A percentile compares a stretch with the other conserved stretches of the same genome.
Conservation (phyloP, 257 asterid species). For the Capsicum rhomboideum region DNA sequence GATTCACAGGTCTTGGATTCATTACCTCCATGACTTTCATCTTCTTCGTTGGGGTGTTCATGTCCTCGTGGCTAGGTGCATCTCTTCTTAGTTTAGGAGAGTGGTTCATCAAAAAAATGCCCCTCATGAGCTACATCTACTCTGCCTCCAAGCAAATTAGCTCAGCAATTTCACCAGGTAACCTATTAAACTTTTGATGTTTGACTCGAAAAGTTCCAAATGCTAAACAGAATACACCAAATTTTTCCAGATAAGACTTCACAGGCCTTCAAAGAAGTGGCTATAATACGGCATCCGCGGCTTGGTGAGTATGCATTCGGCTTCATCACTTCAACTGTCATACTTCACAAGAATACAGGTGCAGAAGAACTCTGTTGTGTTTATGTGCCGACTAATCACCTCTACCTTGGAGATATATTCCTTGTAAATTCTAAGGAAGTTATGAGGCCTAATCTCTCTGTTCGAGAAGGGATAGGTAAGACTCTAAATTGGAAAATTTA, state of each 20-base stretch:
- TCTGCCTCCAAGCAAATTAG: constrained; percentile 78
- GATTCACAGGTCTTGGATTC: constrained; percentile 61
- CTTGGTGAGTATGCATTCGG: constrained; percentile 76
- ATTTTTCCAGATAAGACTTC: constrained; percentile 47
- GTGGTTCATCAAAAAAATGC: constrained; percentile 80
- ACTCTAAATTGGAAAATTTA: background rate
- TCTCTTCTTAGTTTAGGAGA: constrained; percentile 67
- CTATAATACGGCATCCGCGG: constrained; percentile 70
- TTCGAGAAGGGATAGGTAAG: constrained; percentile 79
- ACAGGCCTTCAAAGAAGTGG: constrained; percentile 88
- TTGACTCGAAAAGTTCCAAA: background rate
- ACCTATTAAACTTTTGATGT: background rate
- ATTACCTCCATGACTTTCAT: constrained; percentile 66
- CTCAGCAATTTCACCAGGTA: constrained; percentile 83
- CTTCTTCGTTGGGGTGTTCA: constrained; percentile 71
- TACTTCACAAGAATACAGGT: constrained; percentile 51
- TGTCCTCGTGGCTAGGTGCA: constrained; percentile 86
- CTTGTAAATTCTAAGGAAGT: constrained; percentile 67
- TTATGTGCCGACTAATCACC: constrained; percentile 81
- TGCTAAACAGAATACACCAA: background rate
- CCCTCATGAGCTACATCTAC: constrained; percentile 69
- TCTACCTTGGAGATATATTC: constrained; percentile 77
- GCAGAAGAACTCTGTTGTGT: constrained; percentile 78
- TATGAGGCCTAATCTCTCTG: constrained; percentile 70
- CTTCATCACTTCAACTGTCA: constrained; percentile 62